Conservation (phyloP, 257 asterid genomes). For the Solanum chaucha region DNA sequence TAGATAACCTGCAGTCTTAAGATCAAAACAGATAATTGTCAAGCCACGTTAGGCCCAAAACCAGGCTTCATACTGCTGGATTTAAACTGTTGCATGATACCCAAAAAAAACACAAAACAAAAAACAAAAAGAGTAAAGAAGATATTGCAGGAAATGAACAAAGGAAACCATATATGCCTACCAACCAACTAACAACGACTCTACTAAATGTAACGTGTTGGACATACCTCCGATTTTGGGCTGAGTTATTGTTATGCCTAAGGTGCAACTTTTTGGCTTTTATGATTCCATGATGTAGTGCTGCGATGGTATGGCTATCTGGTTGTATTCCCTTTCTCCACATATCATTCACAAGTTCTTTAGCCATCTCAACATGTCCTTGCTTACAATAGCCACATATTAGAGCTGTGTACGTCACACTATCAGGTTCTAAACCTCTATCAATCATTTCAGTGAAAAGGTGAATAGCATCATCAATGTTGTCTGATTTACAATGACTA, state of each 20-base stretch:
- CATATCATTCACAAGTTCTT: slow-evolving; percentile 42
- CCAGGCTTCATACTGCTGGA: neutral
- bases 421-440: slow-evolving; percentile 58
- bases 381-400: slow-evolving; percentile 55
- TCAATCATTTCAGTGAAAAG: slow-evolving; percentile 56
- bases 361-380: slow-evolving; percentile 45
- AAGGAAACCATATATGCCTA: neutral
- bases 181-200: neutral
- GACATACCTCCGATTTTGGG: neutral
- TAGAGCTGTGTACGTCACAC: slow-evolving; percentile 53
- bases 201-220: neutral
- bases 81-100: neutral
- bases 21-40: neutral
- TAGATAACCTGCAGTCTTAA: neutral
- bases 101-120: neutral
- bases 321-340: slow-evolving; percentile 37
- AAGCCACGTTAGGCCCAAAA: neutral
- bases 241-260: neutral
- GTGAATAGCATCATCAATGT: slow-evolving; percentile 48
- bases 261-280: slow-evolving; percentile 18
- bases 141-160: neutral
- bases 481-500: slow-evolving; percentile 50
- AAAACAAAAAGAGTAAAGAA: neutral
- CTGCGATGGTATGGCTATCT: slow-evolving; percentile 14
- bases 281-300: slow-evolving; percentile 1